Conservation (phyloP, 352 stramenopile genomes). For the Globisporangium spinosum region DNA sequence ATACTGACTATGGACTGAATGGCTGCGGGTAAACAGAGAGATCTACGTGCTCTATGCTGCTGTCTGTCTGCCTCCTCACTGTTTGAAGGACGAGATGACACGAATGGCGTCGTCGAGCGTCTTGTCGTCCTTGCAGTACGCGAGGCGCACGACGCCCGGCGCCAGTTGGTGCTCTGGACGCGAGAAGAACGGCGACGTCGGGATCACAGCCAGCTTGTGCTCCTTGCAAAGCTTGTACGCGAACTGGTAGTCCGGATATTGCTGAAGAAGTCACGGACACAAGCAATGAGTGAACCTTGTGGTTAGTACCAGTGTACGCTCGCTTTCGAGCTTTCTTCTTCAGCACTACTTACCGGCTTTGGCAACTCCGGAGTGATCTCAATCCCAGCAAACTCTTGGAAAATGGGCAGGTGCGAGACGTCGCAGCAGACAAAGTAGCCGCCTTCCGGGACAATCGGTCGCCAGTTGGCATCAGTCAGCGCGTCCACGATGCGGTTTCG, state of each 20-base stretch:
- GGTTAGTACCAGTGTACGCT: background rate
- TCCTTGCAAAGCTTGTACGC: slow-evolving; percentile 89
- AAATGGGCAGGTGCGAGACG: slow-evolving; percentile 60
- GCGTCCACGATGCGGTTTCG: slow-evolving; percentile 81
- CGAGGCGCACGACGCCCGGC: slow-evolving; percentile 84
- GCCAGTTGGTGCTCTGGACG: slow-evolving; percentile 75
- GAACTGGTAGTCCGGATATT: slow-evolving; percentile 86
- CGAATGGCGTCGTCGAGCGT: slow-evolving; percentile 87
- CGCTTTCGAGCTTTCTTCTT: no score
- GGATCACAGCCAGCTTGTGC: slow-evolving; percentile 91
- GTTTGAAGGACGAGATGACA: slow-evolving; percentile 57
- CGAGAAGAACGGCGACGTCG: slow-evolving; percentile 92
- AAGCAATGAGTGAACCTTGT: background rate
- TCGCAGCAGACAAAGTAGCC: slow-evolving; percentile 95
- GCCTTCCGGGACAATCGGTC: slow-evolving; percentile 89
- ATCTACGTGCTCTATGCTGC: slow-evolving; percentile 8
- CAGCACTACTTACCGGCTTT: slow-evolving; percentile 39
- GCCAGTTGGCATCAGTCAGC: slow-evolving; percentile 80
- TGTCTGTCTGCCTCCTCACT: slow-evolving; percentile 2
- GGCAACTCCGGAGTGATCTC: slow-evolving; percentile 44
- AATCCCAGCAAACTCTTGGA: slow-evolving; percentile 66
- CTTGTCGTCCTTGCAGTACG: slow-evolving; percentile 96
- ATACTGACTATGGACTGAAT: background rate
- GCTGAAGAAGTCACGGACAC: slow-evolving; percentile 26
- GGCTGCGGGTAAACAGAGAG: background rate